Evolutionary conservation across 768 basidiomycete genomes (phyloP), one percentile per base, ranked within the genome.

Genomic region (Boletus rufocinnamomeus): DNA sequence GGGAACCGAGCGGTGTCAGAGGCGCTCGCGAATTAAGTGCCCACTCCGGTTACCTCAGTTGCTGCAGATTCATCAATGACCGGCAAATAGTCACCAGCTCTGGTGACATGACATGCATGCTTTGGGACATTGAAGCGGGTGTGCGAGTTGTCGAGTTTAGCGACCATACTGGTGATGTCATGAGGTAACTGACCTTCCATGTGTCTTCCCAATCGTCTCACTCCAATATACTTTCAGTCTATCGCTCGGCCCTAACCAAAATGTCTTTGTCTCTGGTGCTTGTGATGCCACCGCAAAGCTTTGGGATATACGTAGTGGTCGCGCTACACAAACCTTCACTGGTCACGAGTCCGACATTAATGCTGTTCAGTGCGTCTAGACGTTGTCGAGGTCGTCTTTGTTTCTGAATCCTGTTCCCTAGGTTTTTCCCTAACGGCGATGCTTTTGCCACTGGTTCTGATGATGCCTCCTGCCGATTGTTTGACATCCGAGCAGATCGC

Each of bases 91-190:
- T 99, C 62, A 99, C 96, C 37, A 89, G 86, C 67, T 98, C 95
- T 35, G 96, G 96, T 54, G 96, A 99, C 73, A 99, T 99, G 96
- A 97, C 96, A 34, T 99, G 96, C 75, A 98, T 99, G 95, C 83
- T 98, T 30, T 99, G 97, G 96, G 96, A 99, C 75, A 93, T 99
- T 59, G 96, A 99, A 75, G 93, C 94, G 27, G 97, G 96, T 63
- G 94, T 96, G 2, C 81, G 96, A 61, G 91, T 95, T n/a, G 91
- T 96, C 66, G 97, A 98, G 77, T 99, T 99, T 75, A 97, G 92
- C 70, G 96, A 99, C 75, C 96, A 99, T 72, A 98, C 97, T 17
- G 96, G 97, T 44, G 96, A 99, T 78, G 96, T 99, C 59, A 99
- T 99, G 96, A 98, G 95, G 96, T 96, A 69, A 66, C 2, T 40